phyloP scores from a whole-genome alignment of 2,329 filamentous ascomycete genomes.

The Zasmidium angulare region DNA sequence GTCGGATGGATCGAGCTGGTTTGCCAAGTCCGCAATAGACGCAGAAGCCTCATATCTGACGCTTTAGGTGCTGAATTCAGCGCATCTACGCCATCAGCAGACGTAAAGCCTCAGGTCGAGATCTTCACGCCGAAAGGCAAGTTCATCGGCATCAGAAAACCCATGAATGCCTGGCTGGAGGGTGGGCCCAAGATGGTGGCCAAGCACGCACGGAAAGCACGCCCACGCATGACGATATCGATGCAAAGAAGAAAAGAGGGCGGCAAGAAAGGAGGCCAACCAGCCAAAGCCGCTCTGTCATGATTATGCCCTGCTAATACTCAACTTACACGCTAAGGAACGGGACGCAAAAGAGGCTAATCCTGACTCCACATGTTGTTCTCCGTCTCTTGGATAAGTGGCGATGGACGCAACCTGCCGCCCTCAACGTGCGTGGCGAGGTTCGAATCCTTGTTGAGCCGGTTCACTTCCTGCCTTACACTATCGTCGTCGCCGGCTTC shows the following conservation, averaged over 20 bases:
- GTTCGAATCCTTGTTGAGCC: slow-evolving; percentile 33
- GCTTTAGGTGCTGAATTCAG: slow-evolving; percentile 22
- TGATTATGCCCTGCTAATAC: not conserved
- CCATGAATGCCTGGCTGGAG: slow-evolving; percentile 70
- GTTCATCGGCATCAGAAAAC: slow-evolving; percentile 65
- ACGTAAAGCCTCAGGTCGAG: slow-evolving; percentile 67
- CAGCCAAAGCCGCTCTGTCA: not conserved
- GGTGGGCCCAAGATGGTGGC: slow-evolving; percentile 55
- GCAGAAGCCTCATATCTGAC: slow-evolving; percentile 22
- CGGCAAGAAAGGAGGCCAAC: slow-evolving; percentile 44
- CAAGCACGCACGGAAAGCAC: slow-evolving; percentile 49
- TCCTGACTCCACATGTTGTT: slow-evolving; percentile 13
- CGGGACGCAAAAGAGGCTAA: not conserved
- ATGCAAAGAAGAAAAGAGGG: slow-evolving; percentile 27
- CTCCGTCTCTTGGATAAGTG: slow-evolving; percentile 17
- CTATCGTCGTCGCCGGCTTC: slow-evolving; percentile 29
- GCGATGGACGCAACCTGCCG: slow-evolving; percentile 19
- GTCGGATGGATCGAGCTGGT: slow-evolving; percentile 90
- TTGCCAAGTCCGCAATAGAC: slow-evolving; percentile 66
- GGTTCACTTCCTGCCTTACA: slow-evolving; percentile 27
- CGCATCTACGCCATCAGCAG: slow-evolving; percentile 17
- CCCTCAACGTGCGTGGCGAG: slow-evolving; percentile 31
- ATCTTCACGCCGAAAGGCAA: slow-evolving; percentile 83
- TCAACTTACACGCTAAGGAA: slow-evolving; percentile 1
- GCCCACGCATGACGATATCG: slow-evolving; percentile 66